Evolutionary conservation across 345 rosid genomes (phyloP).

Genomic region (Bruguiera gymnorhiza): DNA sequence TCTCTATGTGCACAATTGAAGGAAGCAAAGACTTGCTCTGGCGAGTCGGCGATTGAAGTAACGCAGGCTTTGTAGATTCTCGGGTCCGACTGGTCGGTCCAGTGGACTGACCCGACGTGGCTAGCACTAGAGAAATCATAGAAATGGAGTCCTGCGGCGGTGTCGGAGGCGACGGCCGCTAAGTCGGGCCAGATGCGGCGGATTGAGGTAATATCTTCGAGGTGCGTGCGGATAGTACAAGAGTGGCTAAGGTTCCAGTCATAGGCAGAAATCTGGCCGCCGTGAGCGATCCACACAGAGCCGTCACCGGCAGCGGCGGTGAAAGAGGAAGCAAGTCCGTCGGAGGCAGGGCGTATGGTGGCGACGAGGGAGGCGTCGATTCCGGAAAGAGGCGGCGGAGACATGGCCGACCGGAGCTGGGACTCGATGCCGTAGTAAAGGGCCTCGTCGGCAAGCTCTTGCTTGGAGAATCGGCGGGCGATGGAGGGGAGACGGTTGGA

Average conservation of each 20-base stretch:
- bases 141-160: conserved; percentile 73
- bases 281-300: conserved; percentile 85
- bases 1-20: conserved; percentile 79
- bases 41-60: conserved; percentile 56
- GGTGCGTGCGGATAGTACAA: conserved; percentile 73
- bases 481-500: conserved; percentile 64
- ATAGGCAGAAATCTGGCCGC: conserved; percentile 80
- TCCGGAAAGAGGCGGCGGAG: conserved; percentile 63
- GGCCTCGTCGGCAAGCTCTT: conserved; percentile 88
- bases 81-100: conserved; percentile 82
- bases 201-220: conserved; percentile 62
- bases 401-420: conserved; percentile 52
- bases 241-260: conserved; percentile 65
- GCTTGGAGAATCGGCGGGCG: conserved; percentile 58
- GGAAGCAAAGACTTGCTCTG: conserved; percentile 54
- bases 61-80: conserved; percentile 75
- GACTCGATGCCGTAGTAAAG: conserved; percentile 79
- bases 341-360: conserved; percentile 64
- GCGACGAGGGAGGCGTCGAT: conserved; percentile 67
- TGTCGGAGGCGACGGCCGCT: conserved; percentile 67
- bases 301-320: conserved; percentile 60
- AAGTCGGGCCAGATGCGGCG: conserved; percentile 58
- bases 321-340: conserved; percentile 62
- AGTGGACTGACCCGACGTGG: conserved; percentile 61
- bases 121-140: conserved; percentile 59